Evolutionary conservation across 2,329 filamentous ascomycete species (phyloP), one percentile per base, ranked within the genome.

Genomic region (Neoascochyta sp.): DNA sequence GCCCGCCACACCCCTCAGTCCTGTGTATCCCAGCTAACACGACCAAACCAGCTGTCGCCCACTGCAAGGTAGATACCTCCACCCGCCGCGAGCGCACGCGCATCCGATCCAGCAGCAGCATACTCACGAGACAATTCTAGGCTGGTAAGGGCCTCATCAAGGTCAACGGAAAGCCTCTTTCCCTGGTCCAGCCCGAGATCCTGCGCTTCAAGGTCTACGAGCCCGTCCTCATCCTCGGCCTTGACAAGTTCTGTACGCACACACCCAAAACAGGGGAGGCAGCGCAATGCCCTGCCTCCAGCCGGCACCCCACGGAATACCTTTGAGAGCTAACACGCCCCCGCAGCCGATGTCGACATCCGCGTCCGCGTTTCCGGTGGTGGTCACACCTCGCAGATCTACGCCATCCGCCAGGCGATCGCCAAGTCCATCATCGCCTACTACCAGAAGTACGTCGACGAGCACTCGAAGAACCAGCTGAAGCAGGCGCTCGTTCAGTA

Each of bases 201-300:
- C 80, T 98, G 65, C 85, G 92, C 71, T 95, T 94, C 83, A 96
- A 95, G 85, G 89, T 96, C 74, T 98, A 98, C 83, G 92, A 98
- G 76, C 92, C 92, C 61, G 75, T 98, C 71, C 83, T 98, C 62
- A 86, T 98, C 66, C 81, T 96, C 66, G 92, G 92, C 59, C 80
- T 93, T 64, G 92, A 98, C 76, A 96, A 95, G 75, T 95, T 95
- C 76, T 80, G 70, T 72, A 69, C 48, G 69, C 47, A 47, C 29
- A 29, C 34, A n/a, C n/a, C n/a, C n/a, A n/a, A n/a, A n/a, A n/a
- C n/a, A n/a, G n/a, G n/a, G n/a, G n/a, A n/a, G n/a, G n/a, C n/a
- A n/a, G n/a, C n/a, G n/a, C n/a, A n/a, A n/a, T n/a, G n/a, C n/a
- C n/a, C n/a, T n/a, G n/a, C n/a, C n/a, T n/a, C n/a, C n/a, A n/a